Base-by-base conservation (phyloP, 805 yeast genomes). In the Kodamaea fukazawae region DNA sequence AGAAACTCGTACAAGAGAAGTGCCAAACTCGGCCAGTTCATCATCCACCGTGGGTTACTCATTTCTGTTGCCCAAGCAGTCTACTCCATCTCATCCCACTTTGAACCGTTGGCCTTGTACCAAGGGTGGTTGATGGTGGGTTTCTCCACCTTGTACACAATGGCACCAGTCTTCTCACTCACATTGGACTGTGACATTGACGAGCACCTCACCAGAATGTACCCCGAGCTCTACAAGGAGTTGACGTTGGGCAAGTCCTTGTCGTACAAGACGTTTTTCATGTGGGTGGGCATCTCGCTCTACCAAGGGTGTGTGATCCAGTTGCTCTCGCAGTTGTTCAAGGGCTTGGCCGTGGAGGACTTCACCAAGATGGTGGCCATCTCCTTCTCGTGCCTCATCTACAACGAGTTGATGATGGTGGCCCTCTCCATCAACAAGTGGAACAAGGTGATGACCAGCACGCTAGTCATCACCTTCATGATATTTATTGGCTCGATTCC, bases 61-160 rank as follows among this genome's bases (percentile, higher is more conserved):
- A 91, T 93, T 37, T 86, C 96, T 2, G 90, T 91, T 4, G 91
- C 96, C 39, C 99, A 93, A 63, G 95, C 96, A 1, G 89, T 93
- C 11, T 93, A 78, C 60, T 89, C 97, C 2, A 76, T 91, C 10
- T 76, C 88, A 31, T 87, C 97, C 0, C 65, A 76, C 3, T 93
- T 88, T 58, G 98, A 90, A 60, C 99, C 99, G 1, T 70, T 93
- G 45, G 98, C 98, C 0, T 70, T 93, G 39, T 88, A 86, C 57
- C 91, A 93, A 59, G 99, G 99, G 2, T 91, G 95, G 83, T 71
- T 93, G 34, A 89, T 93, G 97, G 99, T 93, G 32, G 99, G 99
- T 2, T 93, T 93, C 63, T 95, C 98, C 2, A 93, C 99, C 0
- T 75, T 88, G 39, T 93, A 93, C 62, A 93, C 99, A 0, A 93